phyloP scores from a whole-genome alignment of 768 basidiomycete genomes.

The Leccinum sublutescens region DNA sequence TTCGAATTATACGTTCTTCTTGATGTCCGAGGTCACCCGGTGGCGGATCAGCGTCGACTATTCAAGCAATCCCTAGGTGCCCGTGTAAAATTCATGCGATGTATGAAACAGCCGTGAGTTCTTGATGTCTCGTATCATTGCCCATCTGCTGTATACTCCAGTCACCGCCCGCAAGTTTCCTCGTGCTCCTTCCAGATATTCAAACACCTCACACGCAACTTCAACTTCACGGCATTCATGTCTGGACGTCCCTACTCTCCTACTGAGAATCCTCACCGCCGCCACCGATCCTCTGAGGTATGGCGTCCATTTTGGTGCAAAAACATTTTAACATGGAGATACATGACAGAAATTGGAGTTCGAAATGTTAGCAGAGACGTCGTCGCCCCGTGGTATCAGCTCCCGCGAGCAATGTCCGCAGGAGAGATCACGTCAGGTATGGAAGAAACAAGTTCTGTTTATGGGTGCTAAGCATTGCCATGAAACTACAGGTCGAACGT shows the following conservation, averaged over 20 bases:
- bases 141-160: conserved; percentile 10
- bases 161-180: background rate
- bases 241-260: background rate
- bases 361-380: background rate
- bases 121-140: conserved; percentile 1
- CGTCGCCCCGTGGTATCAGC: background rate
- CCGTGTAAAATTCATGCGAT: background rate
- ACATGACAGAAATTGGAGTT: background rate
- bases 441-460: background rate
- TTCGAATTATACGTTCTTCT: background rate
- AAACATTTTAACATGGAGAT: background rate
- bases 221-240: conserved; percentile 10
- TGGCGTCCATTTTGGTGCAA: background rate
- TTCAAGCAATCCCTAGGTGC: background rate
- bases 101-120: conserved; percentile 1
- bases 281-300: conserved; percentile 6
- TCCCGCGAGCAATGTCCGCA: background rate
- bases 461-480: background rate
- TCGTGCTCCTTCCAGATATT: background rate
- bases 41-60: conserved; percentile 1
- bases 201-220: conserved; percentile 3
- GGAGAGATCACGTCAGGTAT: conserved; percentile 5
- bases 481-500: background rate
- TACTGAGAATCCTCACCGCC: background rate
- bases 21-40: background rate